Base-by-base conservation (phyloP, 139 green algal genomes). In the Nannochloris sp. region DNA sequence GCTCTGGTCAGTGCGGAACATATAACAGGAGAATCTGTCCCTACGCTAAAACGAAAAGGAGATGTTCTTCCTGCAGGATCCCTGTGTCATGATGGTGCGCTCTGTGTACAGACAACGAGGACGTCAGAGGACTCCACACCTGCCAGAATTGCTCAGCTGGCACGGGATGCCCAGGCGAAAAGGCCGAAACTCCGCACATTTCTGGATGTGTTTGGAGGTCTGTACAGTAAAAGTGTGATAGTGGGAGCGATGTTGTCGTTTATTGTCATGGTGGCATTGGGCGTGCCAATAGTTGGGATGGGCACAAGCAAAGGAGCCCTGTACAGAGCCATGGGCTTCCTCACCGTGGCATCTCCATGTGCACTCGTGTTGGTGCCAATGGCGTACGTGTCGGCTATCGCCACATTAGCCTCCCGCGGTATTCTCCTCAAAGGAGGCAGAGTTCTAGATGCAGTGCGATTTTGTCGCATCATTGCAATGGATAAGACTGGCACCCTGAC, bases 401-500 rank as follows among this genome's bases (percentile, higher is more conserved):
- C 83, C 4, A 71, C 85, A 46, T 65, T 91, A 20, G 83, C 87
- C 5, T 73, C 72, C 16, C 71, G 76, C 49, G 81, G 80, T 45
- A 73, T 94, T 36, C 68, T 96, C 25, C 65, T 96, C 17, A 87
- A 84, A 63, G 81, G 78, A 12, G 83, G 80, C 3, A 65, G 66
- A 1, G 82, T 91, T 13, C 66, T 96, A 49, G 89, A 96, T 58
- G 82, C 79, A 0, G 74, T 94, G 55, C 59, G 61, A 2, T 43
- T 25, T 6, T 86, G 73, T 68, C 62, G 16, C 9, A 81, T 74
- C 1, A 67, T 93, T 0, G 88, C 84, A 1, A 79, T 96, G 31
- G 89, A 96, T 75, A 96, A 96, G 74, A 95, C 89, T 20, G 85
- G 85, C 60, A 96, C 89, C 29, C 77, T 95, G 28, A 95, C 89